These are phyloP conservation scores for Dendrobium nobile DNA, from an alignment of 106 monocot species.

Conservation along the genomic window DNA sequence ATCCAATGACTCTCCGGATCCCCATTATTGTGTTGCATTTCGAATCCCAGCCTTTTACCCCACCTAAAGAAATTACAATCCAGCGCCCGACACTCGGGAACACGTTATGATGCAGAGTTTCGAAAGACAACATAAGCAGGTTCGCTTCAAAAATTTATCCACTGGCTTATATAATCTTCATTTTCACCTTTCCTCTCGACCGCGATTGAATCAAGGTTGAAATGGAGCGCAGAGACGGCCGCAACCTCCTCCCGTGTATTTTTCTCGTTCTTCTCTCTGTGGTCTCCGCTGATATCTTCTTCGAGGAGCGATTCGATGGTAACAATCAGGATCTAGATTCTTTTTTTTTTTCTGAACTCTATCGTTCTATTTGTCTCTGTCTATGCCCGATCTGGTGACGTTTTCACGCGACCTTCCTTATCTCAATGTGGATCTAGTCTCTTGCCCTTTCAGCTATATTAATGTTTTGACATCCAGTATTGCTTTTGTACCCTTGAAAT, in stretches of 20 bases:
- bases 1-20: background rate
- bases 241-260: background rate
- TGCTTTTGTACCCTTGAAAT: background rate
- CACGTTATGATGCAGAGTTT: background rate
- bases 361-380: background rate
- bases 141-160: background rate
- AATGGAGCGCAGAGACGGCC: constrained; percentile 1
- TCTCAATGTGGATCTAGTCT: background rate
- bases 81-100: background rate
- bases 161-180: background rate
- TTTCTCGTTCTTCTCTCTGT: constrained; percentile 6
- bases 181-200: background rate
- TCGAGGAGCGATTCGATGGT: constrained; percentile 27
- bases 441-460: background rate
- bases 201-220: background rate
- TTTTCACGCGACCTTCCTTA: background rate
- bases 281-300: constrained; percentile 15
- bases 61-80: background rate
- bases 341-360: background rate
- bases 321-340: background rate
- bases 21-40: background rate
- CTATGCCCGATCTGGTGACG: background rate
- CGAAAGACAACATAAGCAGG: background rate
- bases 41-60: background rate
- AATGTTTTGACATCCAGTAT: background rate